These are phyloP conservation scores for Ustanciosporium gigantosporum DNA, from an alignment of 1,284 basidiomycete species.

Conservation along the genomic window DNA sequence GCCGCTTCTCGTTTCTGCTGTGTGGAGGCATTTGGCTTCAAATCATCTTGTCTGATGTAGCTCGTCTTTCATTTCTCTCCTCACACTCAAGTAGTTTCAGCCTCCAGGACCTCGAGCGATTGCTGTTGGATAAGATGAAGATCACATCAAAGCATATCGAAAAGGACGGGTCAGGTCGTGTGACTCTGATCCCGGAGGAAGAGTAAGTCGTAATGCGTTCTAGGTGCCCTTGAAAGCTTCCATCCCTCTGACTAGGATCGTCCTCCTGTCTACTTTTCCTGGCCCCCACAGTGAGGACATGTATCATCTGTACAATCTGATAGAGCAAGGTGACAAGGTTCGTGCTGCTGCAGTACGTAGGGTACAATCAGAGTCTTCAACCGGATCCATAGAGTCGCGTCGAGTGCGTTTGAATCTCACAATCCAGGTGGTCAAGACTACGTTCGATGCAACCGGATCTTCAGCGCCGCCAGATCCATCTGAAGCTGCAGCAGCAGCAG, in stretches of 20 bases:
- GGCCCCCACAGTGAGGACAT: conserved; percentile 85
- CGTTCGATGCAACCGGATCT: conserved; percentile 58
- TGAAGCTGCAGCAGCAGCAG: conserved; percentile 18
- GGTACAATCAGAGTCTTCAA: conserved; percentile 74
- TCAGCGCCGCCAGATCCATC: conserved; percentile 51
- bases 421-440: conserved; percentile 71
- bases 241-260: not conserved
- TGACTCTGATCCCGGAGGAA: conserved; percentile 55
- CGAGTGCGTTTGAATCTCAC: conserved; percentile 85
- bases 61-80: too few species aligned
- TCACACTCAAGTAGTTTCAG: too few species aligned
- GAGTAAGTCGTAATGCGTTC: conserved; percentile 43
- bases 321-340: conserved; percentile 77
- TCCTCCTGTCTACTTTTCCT: too few species aligned
- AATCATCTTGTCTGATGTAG: too few species aligned
- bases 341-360: conserved; percentile 84
- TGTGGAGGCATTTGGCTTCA: too few species aligned
- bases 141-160: conserved; percentile 55
- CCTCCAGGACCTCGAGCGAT: too few species aligned
- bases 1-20: too few species aligned
- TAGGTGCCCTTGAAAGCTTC: not conserved
- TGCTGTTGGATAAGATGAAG: too few species aligned
- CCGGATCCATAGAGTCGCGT: conserved; percentile 90
- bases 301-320: conserved; percentile 99
- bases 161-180: conserved; percentile 56